A percentile compares a stretch with the other conserved stretches of the same genome.
Evolutionary conservation across 179 eudicot species (phyloP).

Genomic region (Dionaea muscipula): DNA sequence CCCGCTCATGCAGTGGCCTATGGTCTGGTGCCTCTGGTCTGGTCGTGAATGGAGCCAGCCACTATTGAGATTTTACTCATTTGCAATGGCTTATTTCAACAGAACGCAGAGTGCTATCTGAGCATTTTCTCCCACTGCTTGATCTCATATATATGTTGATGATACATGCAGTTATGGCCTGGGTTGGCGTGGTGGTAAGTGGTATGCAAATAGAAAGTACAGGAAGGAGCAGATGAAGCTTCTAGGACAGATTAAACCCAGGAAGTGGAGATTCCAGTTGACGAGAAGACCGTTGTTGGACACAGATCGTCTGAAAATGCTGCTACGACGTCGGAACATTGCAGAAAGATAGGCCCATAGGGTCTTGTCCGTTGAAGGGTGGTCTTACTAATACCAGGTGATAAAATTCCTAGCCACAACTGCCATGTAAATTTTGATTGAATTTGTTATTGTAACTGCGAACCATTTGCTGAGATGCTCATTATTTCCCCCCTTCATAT

Average conservation of each 20-base stretch:
- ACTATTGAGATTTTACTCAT: neutral
- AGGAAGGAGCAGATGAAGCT: conserved; percentile 76
- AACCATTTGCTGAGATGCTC: too few relatives aligned
- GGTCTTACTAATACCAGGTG: too few relatives aligned
- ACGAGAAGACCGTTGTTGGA: conserved; percentile 39
- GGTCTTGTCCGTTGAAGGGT: too few relatives aligned
- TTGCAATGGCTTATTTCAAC: neutral
- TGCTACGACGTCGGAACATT: conserved; percentile 29
- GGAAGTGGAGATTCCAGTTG: conserved; percentile 50
- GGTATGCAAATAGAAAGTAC: conserved; percentile 67
- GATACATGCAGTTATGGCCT: conserved; percentile 46
- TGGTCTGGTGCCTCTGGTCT: too few relatives aligned
- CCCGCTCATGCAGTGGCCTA: too few relatives aligned
- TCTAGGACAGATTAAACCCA: conserved; percentile 68
- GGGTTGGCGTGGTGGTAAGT: conserved; percentile 91
- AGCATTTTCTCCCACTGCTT: neutral
- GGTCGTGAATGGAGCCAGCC: neutral
- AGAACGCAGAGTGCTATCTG: neutral
- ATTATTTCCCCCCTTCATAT: too few relatives aligned
- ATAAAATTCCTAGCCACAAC: too few relatives aligned
- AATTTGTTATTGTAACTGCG: too few relatives aligned
- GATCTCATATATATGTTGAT: neutral
- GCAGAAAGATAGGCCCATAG: conserved; percentile 23
- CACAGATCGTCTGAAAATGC: conserved; percentile 26
- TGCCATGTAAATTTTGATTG: too few relatives aligned